Percentiles rank a stretch among this genome's conserved stretches.
These are phyloP conservation scores for Clonostachys rhizophaga DNA, from an alignment of 2,329 filamentous ascomycete genomes.

Conservation along the genomic window DNA sequence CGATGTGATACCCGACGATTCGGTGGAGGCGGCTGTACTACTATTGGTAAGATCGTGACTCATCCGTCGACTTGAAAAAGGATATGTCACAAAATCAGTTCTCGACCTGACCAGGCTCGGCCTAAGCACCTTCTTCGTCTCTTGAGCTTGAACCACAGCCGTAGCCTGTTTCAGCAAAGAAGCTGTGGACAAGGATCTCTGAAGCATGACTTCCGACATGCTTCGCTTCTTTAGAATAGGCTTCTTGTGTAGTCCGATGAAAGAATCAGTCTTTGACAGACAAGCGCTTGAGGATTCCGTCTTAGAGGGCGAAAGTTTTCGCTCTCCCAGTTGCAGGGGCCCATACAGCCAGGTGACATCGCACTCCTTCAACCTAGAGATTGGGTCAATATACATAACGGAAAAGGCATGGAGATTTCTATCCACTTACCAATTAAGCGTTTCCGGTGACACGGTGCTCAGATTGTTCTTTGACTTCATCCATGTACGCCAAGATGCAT, in stretches of 20 bases:
- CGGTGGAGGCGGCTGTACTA: slow-evolving; percentile 56
- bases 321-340: slow-evolving; percentile 69
- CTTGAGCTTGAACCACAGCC: slow-evolving; percentile 79
- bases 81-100: slow-evolving; percentile 65
- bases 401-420: slow-evolving; percentile 10
- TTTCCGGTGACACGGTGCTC: slow-evolving; percentile 84
- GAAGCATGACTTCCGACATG: slow-evolving; percentile 93
- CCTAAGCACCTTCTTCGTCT: slow-evolving; percentile 48
- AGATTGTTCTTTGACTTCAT: slow-evolving; percentile 86
- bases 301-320: slow-evolving; percentile 41
- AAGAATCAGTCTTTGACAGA: slow-evolving; percentile 55
- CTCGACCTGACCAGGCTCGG: slow-evolving; percentile 56
- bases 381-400: neutral
- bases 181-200: slow-evolving; percentile 80
- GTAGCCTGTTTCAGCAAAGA: slow-evolving; percentile 87
- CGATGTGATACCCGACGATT: slow-evolving; percentile 65
- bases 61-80: slow-evolving; percentile 55
- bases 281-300: slow-evolving; percentile 33
- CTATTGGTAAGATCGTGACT: slow-evolving; percentile 62
- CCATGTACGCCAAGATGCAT: slow-evolving; percentile 97
- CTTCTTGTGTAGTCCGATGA: slow-evolving; percentile 66
- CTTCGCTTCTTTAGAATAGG: slow-evolving; percentile 95
- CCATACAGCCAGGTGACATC: slow-evolving; percentile 98
- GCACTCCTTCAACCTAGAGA: slow-evolving; percentile 85
- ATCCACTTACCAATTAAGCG: slow-evolving; percentile 77